Evolutionary conservation across 2,329 filamentous ascomycete genomes (phyloP).

Genomic region (Ophiostoma angusticollis): DNA sequence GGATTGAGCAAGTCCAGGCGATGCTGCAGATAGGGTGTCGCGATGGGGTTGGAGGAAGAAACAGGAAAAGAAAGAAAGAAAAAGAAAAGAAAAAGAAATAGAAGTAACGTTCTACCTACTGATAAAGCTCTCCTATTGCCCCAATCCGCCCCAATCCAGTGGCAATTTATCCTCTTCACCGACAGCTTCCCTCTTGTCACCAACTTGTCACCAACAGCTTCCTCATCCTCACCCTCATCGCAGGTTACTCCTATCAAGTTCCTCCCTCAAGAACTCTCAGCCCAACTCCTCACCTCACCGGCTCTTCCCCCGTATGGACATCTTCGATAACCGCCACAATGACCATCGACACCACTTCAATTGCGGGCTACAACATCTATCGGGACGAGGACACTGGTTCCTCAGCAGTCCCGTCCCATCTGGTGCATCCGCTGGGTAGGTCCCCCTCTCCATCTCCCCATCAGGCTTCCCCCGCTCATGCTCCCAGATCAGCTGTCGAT

Average conservation of each 20-base stretch:
- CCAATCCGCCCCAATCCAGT: too few species aligned
- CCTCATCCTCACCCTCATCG: too few species aligned
- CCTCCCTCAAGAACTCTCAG: background rate
- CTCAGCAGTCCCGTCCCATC: slow-evolving; percentile 22
- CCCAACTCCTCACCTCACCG: slow-evolving; percentile 4
- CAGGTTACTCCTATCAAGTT: background rate
- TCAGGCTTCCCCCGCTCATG: background rate
- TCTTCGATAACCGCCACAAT: slow-evolving; percentile 19
- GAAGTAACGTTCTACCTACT: background rate
- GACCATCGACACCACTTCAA: slow-evolving; percentile 29
- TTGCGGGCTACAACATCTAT: slow-evolving; percentile 33
- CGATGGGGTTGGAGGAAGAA: too few species aligned
- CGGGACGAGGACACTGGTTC: slow-evolving; percentile 28
- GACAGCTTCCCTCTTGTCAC: too few species aligned
- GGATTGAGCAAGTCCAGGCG: too few species aligned
- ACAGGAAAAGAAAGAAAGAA: background rate
- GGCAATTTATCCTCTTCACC: background rate
- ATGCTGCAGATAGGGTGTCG: too few species aligned
- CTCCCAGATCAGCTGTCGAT: slow-evolving; percentile 36
- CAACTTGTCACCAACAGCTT: too few species aligned
- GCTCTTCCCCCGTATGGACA: slow-evolving; percentile 14
- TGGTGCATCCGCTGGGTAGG: slow-evolving; percentile 27
- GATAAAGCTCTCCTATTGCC: too few species aligned
- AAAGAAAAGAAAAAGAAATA: background rate
- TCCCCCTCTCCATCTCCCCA: background rate